Base-by-base conservation (phyloP, 192 early-diverging fungal genomes). In the Gaertneriomyces semiglobifer region DNA sequence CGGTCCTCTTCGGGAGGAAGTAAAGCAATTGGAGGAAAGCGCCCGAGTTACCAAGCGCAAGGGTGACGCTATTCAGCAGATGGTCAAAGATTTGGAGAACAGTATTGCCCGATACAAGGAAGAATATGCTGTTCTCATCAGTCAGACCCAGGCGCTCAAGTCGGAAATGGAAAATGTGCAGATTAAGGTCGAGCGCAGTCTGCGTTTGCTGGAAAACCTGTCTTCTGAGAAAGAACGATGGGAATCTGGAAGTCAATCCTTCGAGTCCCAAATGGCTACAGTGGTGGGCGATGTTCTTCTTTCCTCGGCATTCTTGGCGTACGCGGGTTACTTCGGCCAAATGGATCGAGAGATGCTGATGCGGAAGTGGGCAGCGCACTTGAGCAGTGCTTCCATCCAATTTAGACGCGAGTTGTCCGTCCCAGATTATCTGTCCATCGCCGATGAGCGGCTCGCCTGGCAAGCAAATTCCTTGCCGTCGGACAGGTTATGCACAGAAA, bases 311-410 rank as follows among this genome's bases (percentile, higher is more conserved):
- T 93, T 97, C 77, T 75, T 98, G 38, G 91, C 96, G 1, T 99
- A 99, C 69, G 94, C 86, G 44, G 98, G 98, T 14, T 93, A 90
- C 84, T 98, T 98, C 83, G 95, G 98, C 81, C 96, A 98, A 81
- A 88, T 92, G 61, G 89, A 96, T 72, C 89, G 98, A 61, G 88
- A 90, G 57, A 68, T 85, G 55, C 81, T 99, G 47, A 60, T 92
- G 56, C 69, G 77, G 33, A 86, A 85, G 46, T 99, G 96, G 96
- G 79, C 80, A 7, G 70, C 70, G 33, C 93, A 95, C 62, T 80
- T 91, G 11, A 55, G 71, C 39, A 72, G 60, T 43, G 89, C 93
- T 25, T 79, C 75, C 12, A 85, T 95, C 55, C 81, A 81, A 64
- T 91, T 83, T 80, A 90, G 93, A 43, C 66, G 72, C 7, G 91